These are phyloP conservation scores for Stephania japonica DNA, from an alignment of 164 flowering plant species.

Conservation along the genomic window DNA sequence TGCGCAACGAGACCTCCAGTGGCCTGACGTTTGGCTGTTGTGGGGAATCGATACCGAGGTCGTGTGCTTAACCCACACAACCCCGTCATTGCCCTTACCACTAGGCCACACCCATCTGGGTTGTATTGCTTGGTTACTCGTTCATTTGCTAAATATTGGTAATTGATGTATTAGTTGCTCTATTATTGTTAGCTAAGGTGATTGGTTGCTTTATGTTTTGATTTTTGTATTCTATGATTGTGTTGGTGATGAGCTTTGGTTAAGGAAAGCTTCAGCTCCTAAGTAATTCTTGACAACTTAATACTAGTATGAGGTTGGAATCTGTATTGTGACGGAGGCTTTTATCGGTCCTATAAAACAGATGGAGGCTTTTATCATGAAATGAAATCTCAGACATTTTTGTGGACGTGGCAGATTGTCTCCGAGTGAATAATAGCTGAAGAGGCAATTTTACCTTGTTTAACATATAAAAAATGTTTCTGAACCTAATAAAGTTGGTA, in stretches of 20 bases:
- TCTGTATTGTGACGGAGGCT: neutral
- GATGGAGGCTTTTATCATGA: too few relatives aligned
- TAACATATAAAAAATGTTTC: neutral
- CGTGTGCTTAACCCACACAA: too few relatives aligned
- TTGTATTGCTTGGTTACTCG: neutral
- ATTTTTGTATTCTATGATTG: neutral
- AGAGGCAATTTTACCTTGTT: neutral
- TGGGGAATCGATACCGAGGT: too few relatives aligned
- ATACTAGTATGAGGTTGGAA: neutral
- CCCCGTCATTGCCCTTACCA: too few relatives aligned
- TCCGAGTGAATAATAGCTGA: neutral
- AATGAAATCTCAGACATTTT: neutral
- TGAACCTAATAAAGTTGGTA: neutral
- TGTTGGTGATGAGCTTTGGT: neutral
- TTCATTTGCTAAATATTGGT: neutral
- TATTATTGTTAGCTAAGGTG: too few relatives aligned
- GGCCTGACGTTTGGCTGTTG: too few relatives aligned
- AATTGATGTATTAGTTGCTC: neutral
- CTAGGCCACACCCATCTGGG: too few relatives aligned
- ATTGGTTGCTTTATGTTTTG: neutral
- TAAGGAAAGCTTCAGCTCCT: neutral
- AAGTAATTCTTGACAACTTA: neutral
- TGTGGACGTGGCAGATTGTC: neutral
- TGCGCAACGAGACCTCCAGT: too few relatives aligned
- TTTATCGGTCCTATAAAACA: too few relatives aligned